Evolutionary conservation across 192 early-diverging fungal species (phyloP).

Genomic region (Backusella psychrophila): DNA sequence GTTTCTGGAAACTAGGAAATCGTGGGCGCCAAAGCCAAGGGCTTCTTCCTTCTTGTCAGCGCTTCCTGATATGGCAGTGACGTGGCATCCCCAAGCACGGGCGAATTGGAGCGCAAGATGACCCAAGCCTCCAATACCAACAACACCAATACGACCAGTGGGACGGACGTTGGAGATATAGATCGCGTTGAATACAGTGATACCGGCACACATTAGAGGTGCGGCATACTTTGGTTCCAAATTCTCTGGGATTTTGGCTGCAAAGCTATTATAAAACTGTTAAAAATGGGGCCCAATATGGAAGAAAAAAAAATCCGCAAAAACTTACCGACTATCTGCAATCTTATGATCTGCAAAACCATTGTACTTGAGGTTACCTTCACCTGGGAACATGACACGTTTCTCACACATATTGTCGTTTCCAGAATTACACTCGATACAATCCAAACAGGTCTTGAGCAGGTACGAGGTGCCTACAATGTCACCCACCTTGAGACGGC

Average conservation of each 20-base stretch:
- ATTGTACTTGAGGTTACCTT: slow-evolving; percentile 46
- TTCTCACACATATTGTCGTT: slow-evolving; percentile 52
- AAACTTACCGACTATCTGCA: slow-evolving; percentile 22
- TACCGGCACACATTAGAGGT: slow-evolving; percentile 82
- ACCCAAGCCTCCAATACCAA: slow-evolving; percentile 62
- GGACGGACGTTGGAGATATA: slow-evolving; percentile 58
- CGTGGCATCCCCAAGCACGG: slow-evolving; percentile 45
- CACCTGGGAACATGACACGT: slow-evolving; percentile 47
- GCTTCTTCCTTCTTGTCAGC: slow-evolving; percentile 54
- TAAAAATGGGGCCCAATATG: not conserved
- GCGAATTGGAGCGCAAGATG: slow-evolving; percentile 69
- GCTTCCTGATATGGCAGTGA: slow-evolving; percentile 45
- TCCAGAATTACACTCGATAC: slow-evolving; percentile 45
- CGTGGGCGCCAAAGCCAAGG: slow-evolving; percentile 52
- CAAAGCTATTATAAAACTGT: slow-evolving; percentile 38
- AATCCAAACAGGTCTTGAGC: slow-evolving; percentile 48
- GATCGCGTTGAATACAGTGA: slow-evolving; percentile 73
- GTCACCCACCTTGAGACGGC: slow-evolving; percentile 55
- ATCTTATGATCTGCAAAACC: slow-evolving; percentile 57
- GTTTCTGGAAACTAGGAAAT: slow-evolving; percentile 44
- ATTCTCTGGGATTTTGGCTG: slow-evolving; percentile 58
- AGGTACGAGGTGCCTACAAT: slow-evolving; percentile 59
- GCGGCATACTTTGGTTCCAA: slow-evolving; percentile 59
- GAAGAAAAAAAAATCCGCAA: not conserved
- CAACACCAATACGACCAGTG: slow-evolving; percentile 66